Percentiles rank a stretch among this genome's conserved stretches.
Evolutionary conservation across 345 rosid genomes (phyloP).

Genomic region (Brassica cretica): DNA sequence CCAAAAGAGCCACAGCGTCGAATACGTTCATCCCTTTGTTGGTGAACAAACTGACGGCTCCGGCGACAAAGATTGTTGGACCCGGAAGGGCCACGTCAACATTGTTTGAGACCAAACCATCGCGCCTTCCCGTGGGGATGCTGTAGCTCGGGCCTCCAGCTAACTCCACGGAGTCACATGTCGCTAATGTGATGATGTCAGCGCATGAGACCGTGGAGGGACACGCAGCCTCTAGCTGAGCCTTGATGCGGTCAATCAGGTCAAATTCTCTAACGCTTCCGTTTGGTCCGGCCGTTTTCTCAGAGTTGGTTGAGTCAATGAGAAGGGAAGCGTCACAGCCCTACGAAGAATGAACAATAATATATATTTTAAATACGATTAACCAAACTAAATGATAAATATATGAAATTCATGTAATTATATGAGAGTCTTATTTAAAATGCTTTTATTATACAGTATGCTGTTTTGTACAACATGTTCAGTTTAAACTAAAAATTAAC

Average conservation of each 20-base stretch:
- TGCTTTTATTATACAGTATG: neutral
- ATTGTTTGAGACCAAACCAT: slow-evolving; percentile 49
- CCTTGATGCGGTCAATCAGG: slow-evolving; percentile 61
- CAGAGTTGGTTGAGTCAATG: slow-evolving; percentile 56
- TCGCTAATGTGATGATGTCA: slow-evolving; percentile 44
- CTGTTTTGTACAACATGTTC: neutral
- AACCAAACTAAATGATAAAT: neutral
- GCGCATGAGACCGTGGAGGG: slow-evolving; percentile 75
- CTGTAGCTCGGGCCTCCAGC: slow-evolving; percentile 47
- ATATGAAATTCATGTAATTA: neutral
- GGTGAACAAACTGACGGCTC: slow-evolving; percentile 47
- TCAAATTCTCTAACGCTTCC: slow-evolving; percentile 61
- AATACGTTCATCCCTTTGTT: slow-evolving; percentile 36
- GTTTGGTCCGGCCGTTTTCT: slow-evolving; percentile 70
- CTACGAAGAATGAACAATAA: slow-evolving; percentile 22
- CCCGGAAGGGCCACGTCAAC: slow-evolving; percentile 48
- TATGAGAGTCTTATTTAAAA: neutral
- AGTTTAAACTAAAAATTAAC: neutral
- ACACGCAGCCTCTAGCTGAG: slow-evolving; percentile 53
- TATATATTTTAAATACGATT: neutral
- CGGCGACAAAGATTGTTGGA: slow-evolving; percentile 47
- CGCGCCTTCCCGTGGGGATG: slow-evolving; percentile 66
- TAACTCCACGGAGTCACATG: slow-evolving; percentile 38
- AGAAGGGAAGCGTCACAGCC: slow-evolving; percentile 87
- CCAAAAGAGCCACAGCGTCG: slow-evolving; percentile 61